Conservation (phyloP, 495 filamentous ascomycete genomes). For the Acidiella bohemica region DNA sequence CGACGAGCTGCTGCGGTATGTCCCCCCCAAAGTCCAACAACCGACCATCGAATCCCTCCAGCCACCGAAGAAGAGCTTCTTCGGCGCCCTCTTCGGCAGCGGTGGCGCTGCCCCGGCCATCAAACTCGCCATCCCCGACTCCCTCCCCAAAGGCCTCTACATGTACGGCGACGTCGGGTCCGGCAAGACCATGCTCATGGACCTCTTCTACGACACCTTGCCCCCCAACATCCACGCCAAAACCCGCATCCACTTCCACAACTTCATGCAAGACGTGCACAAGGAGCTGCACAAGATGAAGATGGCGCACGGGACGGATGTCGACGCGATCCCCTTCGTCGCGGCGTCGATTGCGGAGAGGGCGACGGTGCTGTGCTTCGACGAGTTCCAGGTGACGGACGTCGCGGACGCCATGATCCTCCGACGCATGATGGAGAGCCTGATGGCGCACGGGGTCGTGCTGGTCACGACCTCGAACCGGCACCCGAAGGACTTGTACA, state of each 20-base stretch:
- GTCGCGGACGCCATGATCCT: conserved; percentile 99
- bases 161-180: conserved; percentile 95
- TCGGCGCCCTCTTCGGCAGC: conserved; percentile 56
- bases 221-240: conserved; percentile 67
- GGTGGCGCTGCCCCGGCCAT: conserved; percentile 24
- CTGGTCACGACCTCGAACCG: conserved; percentile 95
- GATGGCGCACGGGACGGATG: conserved; percentile 73
- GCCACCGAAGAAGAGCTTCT: conserved; percentile 46
- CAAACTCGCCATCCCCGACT: not conserved
- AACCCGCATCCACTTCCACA: conserved; percentile 96
- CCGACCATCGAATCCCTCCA: conserved; percentile 63
- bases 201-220: conserved; percentile 91
- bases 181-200: conserved; percentile 99
- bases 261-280: conserved; percentile 99
- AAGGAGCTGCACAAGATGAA: conserved; percentile 81
- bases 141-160: conserved; percentile 74
- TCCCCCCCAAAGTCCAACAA: conserved; percentile 56
- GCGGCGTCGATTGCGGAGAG: conserved; percentile 81
- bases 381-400: conserved; percentile 98
- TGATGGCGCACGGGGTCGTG: conserved; percentile 94
- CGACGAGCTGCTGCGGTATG: conserved; percentile 63
- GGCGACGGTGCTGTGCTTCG: conserved; percentile 83
- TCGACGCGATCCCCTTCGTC: conserved; percentile 85
- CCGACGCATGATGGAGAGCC: conserved; percentile 66
- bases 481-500: conserved; percentile 90